A percentile compares a stretch with the other conserved stretches of the same genome.
phyloP scores from a whole-genome alignment of 2,329 filamentous ascomycete species.

The Xylariaceae sp. region DNA sequence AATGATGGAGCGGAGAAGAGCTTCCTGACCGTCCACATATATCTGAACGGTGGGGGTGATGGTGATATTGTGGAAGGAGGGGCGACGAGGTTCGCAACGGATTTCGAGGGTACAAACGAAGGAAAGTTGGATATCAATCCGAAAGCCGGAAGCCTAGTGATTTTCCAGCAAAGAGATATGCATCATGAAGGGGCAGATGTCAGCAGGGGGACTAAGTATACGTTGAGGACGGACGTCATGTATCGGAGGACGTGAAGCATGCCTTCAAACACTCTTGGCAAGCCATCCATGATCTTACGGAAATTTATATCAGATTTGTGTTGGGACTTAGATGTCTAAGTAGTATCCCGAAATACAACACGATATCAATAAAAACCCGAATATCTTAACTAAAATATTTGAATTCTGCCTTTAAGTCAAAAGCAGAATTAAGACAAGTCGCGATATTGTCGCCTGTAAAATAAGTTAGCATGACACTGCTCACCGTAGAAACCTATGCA shows the following conservation, averaged over 20 bases:
- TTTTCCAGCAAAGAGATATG: constrained; percentile 25
- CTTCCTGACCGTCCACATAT: constrained; percentile 20
- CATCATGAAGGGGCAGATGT: constrained; percentile 22
- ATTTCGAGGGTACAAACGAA: constrained; percentile 13
- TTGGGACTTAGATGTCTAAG: too few relatives aligned
- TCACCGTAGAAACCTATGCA: too few relatives aligned
- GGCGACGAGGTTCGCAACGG: constrained; percentile 15
- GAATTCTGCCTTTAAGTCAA: too few relatives aligned
- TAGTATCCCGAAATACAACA: too few relatives aligned
- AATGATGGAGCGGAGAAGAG: constrained; percentile 10
- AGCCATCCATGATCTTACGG: background rate
- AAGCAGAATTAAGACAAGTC: too few relatives aligned
- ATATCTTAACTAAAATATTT: too few relatives aligned
- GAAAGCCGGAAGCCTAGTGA: constrained; percentile 16
- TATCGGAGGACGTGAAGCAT: constrained; percentile 13
- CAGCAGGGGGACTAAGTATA: constrained; percentile 20
- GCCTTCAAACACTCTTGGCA: background rate
- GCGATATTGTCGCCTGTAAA: too few relatives aligned
- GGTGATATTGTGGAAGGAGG: constrained; percentile 18
- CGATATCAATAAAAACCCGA: too few relatives aligned
- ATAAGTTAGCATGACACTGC: too few relatives aligned
- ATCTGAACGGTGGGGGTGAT: constrained; percentile 12
- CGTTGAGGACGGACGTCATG: constrained; percentile 21
- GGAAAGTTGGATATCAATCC: constrained; percentile 17
- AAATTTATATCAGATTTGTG: too few relatives aligned